These are phyloP conservation scores for Ramaria rubella DNA, from an alignment of 768 basidiomycete genomes.

Conservation along the genomic window DNA sequence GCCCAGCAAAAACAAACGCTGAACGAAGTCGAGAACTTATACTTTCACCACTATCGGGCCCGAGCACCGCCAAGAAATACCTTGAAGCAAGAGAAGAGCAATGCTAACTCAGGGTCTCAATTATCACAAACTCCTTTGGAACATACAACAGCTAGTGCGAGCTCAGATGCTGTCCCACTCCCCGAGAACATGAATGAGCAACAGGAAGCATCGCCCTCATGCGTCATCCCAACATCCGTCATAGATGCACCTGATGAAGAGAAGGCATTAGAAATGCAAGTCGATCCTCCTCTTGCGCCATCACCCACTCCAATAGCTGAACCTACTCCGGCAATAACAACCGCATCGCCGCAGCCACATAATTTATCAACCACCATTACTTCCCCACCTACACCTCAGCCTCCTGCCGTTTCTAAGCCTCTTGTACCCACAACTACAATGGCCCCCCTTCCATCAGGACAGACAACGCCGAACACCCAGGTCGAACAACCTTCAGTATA, in stretches of 20 bases:
- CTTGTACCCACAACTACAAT: too few species aligned
- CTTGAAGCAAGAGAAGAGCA: constrained; percentile 17
- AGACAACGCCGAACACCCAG: not conserved
- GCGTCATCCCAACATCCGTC: too few species aligned
- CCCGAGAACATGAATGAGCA: too few species aligned
- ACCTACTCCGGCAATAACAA: not conserved
- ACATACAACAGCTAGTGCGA: constrained; percentile 13
- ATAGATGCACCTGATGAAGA: too few species aligned
- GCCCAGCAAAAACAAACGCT: constrained; percentile 66
- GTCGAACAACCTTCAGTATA: not conserved
- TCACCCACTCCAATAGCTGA: not conserved
- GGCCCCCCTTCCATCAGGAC: too few species aligned
- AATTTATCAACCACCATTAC: too few species aligned
- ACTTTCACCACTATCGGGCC: constrained; percentile 65
- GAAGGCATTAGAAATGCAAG: constrained; percentile 14
- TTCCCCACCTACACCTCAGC: not conserved
- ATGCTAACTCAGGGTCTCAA: not conserved
- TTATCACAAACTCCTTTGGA: constrained; percentile 14
- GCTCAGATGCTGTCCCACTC: not conserved
- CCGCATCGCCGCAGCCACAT: too few species aligned
- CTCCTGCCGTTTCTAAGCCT: not conserved
- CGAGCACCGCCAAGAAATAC: constrained; percentile 19
- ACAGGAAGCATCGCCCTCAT: too few species aligned
- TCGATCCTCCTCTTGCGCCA: not conserved
- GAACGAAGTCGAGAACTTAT: constrained; percentile 78